Evolutionary conservation across 176 grass and related monocot species (phyloP).

Genomic region (Luzula sylvatica): DNA sequence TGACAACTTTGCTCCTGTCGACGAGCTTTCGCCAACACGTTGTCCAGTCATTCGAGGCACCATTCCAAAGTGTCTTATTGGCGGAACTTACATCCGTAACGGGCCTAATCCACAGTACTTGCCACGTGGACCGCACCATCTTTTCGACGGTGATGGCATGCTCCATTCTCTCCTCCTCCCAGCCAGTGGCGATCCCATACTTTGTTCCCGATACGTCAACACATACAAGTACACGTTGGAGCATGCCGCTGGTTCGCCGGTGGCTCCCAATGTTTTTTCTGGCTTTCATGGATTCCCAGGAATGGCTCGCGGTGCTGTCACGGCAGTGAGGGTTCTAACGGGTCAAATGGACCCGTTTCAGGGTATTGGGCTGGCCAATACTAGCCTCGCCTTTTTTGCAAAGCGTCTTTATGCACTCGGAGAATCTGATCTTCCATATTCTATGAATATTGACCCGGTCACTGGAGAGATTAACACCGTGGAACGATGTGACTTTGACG

Average conservation of each 20-base stretch:
- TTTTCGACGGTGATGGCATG: conserved; percentile 97
- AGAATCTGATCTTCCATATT: conserved; percentile 78
- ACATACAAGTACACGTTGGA: conserved; percentile 90
- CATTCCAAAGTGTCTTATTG: conserved; percentile 72
- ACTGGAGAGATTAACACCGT: conserved; percentile 53
- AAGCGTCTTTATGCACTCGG: conserved; percentile 72
- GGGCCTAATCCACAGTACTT: conserved; percentile 89
- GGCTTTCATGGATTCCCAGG: conserved; percentile 68
- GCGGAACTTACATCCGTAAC: conserved; percentile 92
- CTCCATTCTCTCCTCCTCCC: conserved; percentile 87
- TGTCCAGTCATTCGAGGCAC: conserved; percentile 54
- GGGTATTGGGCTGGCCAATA: conserved; percentile 72
- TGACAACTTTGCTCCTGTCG: conserved; percentile 74
- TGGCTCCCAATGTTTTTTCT: conserved; percentile 64
- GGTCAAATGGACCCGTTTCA: conserved; percentile 70
- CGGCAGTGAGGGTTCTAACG: conserved; percentile 63
- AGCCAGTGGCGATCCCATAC: conserved; percentile 14
- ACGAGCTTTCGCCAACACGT: conserved; percentile 65
- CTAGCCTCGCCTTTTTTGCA: conserved; percentile 69
- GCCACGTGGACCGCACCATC: conserved; percentile 67
- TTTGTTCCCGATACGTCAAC: conserved; percentile 89
- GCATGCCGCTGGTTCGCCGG: conserved; percentile 49
- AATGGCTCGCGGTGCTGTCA: conserved; percentile 51
- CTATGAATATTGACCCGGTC: conserved; percentile 36
- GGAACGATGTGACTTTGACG: conserved; percentile 56